These are phyloP conservation scores for Penicillium alfredii DNA, from an alignment of 495 filamentous ascomycete species.

Conservation along the genomic window DNA sequence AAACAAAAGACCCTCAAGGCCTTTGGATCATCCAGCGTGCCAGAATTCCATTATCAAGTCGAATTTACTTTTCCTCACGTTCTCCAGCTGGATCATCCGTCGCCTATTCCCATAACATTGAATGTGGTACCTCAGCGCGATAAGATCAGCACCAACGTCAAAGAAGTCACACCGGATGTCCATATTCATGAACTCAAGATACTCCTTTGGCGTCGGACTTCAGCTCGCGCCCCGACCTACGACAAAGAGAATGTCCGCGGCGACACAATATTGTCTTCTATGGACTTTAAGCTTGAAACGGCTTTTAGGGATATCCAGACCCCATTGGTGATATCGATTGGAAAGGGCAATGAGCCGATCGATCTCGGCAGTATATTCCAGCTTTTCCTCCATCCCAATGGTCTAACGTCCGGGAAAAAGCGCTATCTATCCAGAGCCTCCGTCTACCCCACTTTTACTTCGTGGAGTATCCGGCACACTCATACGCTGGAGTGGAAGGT, in stretches of 20 bases:
- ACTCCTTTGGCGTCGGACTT: not conserved
- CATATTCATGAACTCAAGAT: conserved; percentile 11
- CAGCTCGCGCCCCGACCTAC: too few relatives aligned
- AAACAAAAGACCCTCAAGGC: conserved; percentile 8
- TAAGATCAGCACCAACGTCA: conserved; percentile 6
- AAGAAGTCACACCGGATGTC: conserved; percentile 6
- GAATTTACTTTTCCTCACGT: not conserved
- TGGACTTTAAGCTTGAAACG: conserved; percentile 4
- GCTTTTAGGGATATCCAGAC: conserved; percentile 6
- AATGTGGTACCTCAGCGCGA: not conserved
- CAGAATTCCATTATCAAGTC: conserved; percentile 2
- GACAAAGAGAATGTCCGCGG: conserved; percentile 5
- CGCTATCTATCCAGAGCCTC: not conserved
- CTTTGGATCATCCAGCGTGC: conserved; percentile 13
- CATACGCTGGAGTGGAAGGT: conserved; percentile 4
- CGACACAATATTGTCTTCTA: not conserved
- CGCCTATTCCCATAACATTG: conserved; percentile 10
- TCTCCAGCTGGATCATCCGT: conserved; percentile 7
- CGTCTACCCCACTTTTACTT: conserved; percentile 15
- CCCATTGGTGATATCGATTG: conserved; percentile 4
- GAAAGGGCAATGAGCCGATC: conserved; percentile 10
- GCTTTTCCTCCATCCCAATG: conserved; percentile 8
- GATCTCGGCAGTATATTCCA: conserved; percentile 12
- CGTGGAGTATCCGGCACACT: conserved; percentile 13
- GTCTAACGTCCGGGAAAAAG: conserved; percentile 1